phyloP scores from a whole-genome alignment of 2,329 filamentous ascomycete species.

The Diaporthe longicolla region DNA sequence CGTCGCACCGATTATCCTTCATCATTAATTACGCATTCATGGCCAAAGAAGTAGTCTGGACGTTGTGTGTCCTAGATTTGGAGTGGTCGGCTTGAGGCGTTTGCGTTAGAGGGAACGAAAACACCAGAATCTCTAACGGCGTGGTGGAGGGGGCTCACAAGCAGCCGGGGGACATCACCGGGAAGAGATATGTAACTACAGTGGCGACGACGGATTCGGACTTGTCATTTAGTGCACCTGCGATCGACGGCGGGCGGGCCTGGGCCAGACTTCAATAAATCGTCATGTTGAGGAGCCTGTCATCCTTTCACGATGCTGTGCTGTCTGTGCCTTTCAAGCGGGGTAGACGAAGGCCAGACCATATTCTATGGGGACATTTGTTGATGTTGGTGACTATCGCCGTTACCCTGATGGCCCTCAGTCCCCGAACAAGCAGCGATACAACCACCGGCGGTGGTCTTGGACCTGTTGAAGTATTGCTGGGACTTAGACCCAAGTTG shows the following conservation, averaged over 20 bases:
- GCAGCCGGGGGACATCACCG: slow-evolving; percentile 8
- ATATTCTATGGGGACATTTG: neutral
- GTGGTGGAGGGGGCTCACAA: neutral
- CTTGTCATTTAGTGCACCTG: slow-evolving; percentile 30
- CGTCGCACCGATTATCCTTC: slow-evolving; percentile 31
- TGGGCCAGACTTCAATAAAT: slow-evolving; percentile 36
- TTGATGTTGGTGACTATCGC: neutral
- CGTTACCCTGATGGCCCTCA: neutral
- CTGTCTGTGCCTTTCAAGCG: neutral
- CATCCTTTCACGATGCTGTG: neutral
- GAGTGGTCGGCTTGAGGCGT: slow-evolving; percentile 36
- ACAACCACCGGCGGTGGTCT: neutral
- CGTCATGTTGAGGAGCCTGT: slow-evolving; percentile 26
- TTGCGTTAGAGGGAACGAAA: slow-evolving; percentile 36
- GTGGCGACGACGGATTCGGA: slow-evolving; percentile 1
- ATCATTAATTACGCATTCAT: slow-evolving; percentile 41
- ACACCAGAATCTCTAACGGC: slow-evolving; percentile 18
- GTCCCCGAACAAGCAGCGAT: neutral
- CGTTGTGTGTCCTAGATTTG: slow-evolving; percentile 35
- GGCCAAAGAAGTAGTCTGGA: slow-evolving; percentile 28
- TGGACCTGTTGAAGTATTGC: neutral
- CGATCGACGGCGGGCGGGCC: slow-evolving; percentile 14
- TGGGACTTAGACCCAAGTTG: neutral
- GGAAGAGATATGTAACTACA: slow-evolving; percentile 1
- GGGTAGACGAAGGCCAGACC: neutral